Percentiles rank a stretch among this genome's conserved stretches.
Evolutionary conservation across 2,329 filamentous ascomycete species (phyloP).

Genomic region (Ophiostoma novo-ulmi): DNA sequence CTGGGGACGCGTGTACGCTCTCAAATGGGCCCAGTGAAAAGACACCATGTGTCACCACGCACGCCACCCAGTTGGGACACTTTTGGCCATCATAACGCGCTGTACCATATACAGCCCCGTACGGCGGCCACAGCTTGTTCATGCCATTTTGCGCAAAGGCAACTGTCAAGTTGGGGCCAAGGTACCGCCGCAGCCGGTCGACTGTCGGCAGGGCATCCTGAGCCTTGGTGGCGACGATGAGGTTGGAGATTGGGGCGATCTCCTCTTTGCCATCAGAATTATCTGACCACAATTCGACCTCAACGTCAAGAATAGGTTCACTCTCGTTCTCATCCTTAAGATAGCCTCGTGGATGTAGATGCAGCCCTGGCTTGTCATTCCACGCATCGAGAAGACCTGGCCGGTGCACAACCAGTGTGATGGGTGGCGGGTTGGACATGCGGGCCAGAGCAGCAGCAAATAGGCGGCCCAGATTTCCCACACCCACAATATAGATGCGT

Average conservation of each 20-base stretch:
- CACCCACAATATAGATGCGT: slow-evolving; percentile 72
- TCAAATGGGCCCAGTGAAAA: slow-evolving; percentile 46
- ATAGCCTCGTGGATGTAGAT: slow-evolving; percentile 33
- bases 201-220: slow-evolving; percentile 59
- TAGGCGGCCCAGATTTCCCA: slow-evolving; percentile 76
- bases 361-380: slow-evolving; percentile 41
- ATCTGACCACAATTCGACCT: slow-evolving; percentile 48
- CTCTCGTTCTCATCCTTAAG: slow-evolving; percentile 25
- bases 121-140: slow-evolving; percentile 58
- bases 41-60: slow-evolving; percentile 56
- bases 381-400: slow-evolving; percentile 46
- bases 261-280: slow-evolving; percentile 32
- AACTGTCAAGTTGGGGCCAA: slow-evolving; percentile 63
- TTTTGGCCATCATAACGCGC: slow-evolving; percentile 36
- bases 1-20: slow-evolving; percentile 50
- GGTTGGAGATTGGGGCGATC: slow-evolving; percentile 53
- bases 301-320: slow-evolving; percentile 37
- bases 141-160: slow-evolving; percentile 85
- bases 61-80: slow-evolving; percentile 65
- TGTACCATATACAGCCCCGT: slow-evolving; percentile 41
- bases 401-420: slow-evolving; percentile 76
- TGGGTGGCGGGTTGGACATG: slow-evolving; percentile 57
- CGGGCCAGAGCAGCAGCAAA: slow-evolving; percentile 67
- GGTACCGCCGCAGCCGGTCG: slow-evolving; percentile 55
- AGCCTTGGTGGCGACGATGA: slow-evolving; percentile 77